A percentile compares a stretch with the other conserved stretches of the same genome.
These are phyloP conservation scores for Dujonia santamariae DNA, from an alignment of 1,139 yeast genomes.

Conservation along the genomic window DNA sequence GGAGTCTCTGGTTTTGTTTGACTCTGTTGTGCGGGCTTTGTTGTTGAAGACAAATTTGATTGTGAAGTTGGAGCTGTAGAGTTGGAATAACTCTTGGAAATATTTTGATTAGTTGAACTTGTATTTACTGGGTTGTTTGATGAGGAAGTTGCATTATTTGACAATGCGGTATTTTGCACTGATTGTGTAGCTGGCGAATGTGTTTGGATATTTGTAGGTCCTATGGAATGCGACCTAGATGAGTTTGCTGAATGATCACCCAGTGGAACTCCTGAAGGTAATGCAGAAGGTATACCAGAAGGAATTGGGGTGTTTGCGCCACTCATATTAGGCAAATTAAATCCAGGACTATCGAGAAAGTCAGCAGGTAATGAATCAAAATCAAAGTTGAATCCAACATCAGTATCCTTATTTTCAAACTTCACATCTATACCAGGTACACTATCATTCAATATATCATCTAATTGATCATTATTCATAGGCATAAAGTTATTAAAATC, in stretches of 20 bases:
- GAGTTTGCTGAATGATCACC: not conserved
- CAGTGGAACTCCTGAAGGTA: conserved; percentile 1
- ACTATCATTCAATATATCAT: conserved; percentile 20
- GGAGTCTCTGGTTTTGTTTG: too few species aligned
- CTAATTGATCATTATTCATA: conserved; percentile 14
- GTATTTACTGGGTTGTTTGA: too few species aligned
- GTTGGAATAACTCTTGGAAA: too few species aligned
- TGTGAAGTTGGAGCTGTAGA: too few species aligned
- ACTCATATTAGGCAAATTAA: conserved; percentile 5
- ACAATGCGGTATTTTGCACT: too few species aligned
- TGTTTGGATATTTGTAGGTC: too few species aligned
- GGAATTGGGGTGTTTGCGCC: not conserved
- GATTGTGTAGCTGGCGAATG: too few species aligned
- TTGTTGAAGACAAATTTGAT: too few species aligned
- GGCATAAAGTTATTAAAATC: conserved; percentile 1
- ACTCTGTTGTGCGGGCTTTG: too few species aligned
- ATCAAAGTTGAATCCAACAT: conserved; percentile 14
- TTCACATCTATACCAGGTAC: conserved; percentile 14
- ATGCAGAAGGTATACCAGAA: conserved; percentile 1
- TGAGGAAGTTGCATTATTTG: too few species aligned
- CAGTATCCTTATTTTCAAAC: conserved; percentile 2
- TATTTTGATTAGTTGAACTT: too few species aligned
- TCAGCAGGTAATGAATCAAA: conserved; percentile 19
- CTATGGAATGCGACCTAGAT: conserved; percentile 1
- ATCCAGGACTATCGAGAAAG: conserved; percentile 14